These are phyloP conservation scores for Cladosporium sphaerospermum DNA, from an alignment of 2,329 filamentous ascomycete species.

Conservation along the genomic window DNA sequence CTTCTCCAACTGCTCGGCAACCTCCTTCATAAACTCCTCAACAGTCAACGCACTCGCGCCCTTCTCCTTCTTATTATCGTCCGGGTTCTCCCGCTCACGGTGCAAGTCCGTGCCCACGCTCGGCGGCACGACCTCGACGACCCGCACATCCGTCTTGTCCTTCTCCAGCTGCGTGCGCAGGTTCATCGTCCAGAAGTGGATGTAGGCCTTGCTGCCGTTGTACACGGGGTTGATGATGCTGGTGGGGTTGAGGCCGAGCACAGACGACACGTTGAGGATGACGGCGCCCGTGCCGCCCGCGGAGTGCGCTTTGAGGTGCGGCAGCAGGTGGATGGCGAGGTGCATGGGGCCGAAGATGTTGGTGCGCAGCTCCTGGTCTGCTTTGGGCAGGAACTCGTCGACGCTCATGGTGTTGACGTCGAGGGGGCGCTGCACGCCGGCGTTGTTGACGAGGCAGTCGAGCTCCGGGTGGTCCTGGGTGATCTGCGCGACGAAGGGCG, in stretches of 20 bases:
- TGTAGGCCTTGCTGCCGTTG: constrained; percentile 54
- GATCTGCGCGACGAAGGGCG: constrained; percentile 41
- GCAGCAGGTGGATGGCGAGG: constrained; percentile 43
- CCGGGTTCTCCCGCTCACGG: constrained; percentile 49
- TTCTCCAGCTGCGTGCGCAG: constrained; percentile 45
- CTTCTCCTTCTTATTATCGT: constrained; percentile 55
- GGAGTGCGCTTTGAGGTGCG: constrained; percentile 43
- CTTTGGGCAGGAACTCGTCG: constrained; percentile 42
- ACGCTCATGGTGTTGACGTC: constrained; percentile 35
- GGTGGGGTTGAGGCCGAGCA: constrained; percentile 49
- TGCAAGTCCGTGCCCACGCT: constrained; percentile 51
- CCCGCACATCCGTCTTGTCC: constrained; percentile 36
- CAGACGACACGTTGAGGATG: constrained; percentile 51
- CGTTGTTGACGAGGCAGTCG: constrained; percentile 56
- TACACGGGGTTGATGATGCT: constrained; percentile 53
- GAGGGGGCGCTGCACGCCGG: constrained; percentile 52
- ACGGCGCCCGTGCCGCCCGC: constrained; percentile 26
- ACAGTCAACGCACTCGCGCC: constrained; percentile 42
- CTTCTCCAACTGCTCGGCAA: constrained; percentile 39
- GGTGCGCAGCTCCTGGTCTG: constrained; percentile 53
- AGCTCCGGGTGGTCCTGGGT: constrained; percentile 47
- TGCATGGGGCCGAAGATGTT: constrained; percentile 56
- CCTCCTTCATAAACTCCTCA: constrained; percentile 50
- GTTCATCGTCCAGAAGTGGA: constrained; percentile 53
- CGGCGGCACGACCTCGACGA: constrained; percentile 53